These are phyloP conservation scores for Solanum chilense DNA, from an alignment of 257 asterid species.

Conservation along the genomic window DNA sequence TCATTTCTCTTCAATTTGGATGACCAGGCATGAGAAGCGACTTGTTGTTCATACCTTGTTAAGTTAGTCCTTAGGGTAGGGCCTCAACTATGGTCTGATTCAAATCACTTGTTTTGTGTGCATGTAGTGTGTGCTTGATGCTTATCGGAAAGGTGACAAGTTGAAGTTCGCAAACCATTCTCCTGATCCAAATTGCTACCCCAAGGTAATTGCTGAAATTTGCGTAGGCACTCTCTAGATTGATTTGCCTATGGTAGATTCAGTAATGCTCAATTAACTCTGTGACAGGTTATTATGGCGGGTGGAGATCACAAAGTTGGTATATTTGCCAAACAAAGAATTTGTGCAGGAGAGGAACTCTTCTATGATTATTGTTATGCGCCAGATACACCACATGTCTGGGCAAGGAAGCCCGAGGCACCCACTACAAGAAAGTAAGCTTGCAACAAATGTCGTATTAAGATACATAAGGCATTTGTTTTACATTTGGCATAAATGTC, in stretches of 20 bases:
- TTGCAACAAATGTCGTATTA: not conserved
- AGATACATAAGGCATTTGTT: not conserved
- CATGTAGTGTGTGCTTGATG: slow-evolving; percentile 88
- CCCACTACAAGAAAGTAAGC: slow-evolving; percentile 12
- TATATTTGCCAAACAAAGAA: slow-evolving; percentile 78
- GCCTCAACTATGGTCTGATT: not conserved
- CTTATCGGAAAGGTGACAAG: slow-evolving; percentile 88
- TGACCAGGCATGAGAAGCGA: slow-evolving; percentile 39
- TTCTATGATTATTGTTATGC: slow-evolving; percentile 83
- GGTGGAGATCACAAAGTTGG: slow-evolving; percentile 97
- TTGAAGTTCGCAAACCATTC: slow-evolving; percentile 96
- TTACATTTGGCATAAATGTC: not conserved
- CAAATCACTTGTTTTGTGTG: slow-evolving; percentile 2
- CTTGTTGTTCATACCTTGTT: not conserved
- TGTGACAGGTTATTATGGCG: slow-evolving; percentile 35
- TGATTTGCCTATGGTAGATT: not conserved
- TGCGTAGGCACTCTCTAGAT: not conserved
- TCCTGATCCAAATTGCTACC: slow-evolving; percentile 90
- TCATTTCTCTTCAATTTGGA: slow-evolving; percentile 64
- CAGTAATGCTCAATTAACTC: not conserved
- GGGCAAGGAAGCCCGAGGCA: slow-evolving; percentile 90
- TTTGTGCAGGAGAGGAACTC: slow-evolving; percentile 78
- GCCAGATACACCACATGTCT: slow-evolving; percentile 74
- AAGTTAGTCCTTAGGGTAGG: not conserved
- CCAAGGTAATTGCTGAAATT: slow-evolving; percentile 47